Percentiles rank a stretch among this genome's conserved stretches.
Conservation (phyloP, 2,329 filamentous ascomycete genomes). For the Aureobasidium sp. region DNA sequence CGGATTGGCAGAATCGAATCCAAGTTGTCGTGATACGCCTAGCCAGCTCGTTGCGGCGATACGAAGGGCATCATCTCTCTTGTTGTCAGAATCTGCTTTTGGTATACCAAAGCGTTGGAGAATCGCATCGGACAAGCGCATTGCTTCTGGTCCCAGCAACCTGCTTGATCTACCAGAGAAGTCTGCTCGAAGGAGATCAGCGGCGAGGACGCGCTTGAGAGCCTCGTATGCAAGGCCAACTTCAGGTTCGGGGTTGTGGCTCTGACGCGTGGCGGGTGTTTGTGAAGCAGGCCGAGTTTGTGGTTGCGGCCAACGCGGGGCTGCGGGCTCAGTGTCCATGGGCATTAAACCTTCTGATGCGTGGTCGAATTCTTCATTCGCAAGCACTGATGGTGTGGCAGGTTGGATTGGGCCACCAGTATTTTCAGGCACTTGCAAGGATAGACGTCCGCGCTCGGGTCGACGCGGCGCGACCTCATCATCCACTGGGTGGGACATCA, state of each 20-base stretch:
- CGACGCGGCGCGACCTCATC: not conserved
- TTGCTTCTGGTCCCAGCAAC: constrained; percentile 41
- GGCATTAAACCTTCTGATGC: constrained; percentile 17
- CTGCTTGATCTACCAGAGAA: constrained; percentile 33
- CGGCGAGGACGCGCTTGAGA: constrained; percentile 40
- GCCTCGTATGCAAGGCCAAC: constrained; percentile 32
- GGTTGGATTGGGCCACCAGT: constrained; percentile 54
- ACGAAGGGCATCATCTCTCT: constrained; percentile 30
- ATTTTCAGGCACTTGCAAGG: constrained; percentile 56
- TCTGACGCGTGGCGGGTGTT: not conserved
- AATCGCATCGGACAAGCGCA: constrained; percentile 39
- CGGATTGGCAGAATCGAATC: constrained; percentile 31
- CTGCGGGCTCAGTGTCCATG: constrained; percentile 14
- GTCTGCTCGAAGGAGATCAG: constrained; percentile 41
- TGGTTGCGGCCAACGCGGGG: not conserved
- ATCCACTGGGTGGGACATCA: constrained; percentile 1
- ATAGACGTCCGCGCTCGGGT: constrained; percentile 14
- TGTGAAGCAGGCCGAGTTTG: not conserved
- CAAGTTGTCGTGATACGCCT: constrained; percentile 27
- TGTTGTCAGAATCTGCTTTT: constrained; percentile 27
- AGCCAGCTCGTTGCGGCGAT: constrained; percentile 40
- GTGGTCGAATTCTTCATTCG: constrained; percentile 42
- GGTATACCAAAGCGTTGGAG: constrained; percentile 33
- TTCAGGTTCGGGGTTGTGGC: not conserved
- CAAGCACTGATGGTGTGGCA: constrained; percentile 52